phyloP scores from a whole-genome alignment of 2,329 filamentous ascomycete genomes.

The Diaporthe citri region DNA sequence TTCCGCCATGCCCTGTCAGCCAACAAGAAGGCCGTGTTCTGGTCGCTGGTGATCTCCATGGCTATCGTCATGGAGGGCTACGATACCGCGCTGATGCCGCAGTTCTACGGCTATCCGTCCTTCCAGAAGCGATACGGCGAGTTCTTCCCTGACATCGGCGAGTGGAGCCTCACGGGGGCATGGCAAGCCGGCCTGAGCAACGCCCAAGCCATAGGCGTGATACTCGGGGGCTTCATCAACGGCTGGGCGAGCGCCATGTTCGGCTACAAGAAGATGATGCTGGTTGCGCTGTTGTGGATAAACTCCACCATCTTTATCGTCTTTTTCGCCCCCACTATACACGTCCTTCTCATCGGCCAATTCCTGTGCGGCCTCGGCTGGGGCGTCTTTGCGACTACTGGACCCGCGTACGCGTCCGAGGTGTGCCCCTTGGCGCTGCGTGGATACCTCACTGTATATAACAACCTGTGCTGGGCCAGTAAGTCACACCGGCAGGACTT shows the following conservation, averaged over 20 bases:
- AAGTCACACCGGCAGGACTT: not conserved
- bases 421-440: constrained; percentile 48
- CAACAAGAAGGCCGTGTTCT: constrained; percentile 37
- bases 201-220: constrained; percentile 49
- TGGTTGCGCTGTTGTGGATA: constrained; percentile 47
- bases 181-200: constrained; percentile 54
- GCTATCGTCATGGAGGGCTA: constrained; percentile 44
- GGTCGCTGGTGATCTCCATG: constrained; percentile 41
- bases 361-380: constrained; percentile 52
- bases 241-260: constrained; percentile 53
- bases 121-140: constrained; percentile 48
- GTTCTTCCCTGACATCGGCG: constrained; percentile 46
- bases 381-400: constrained; percentile 49
- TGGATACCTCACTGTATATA: constrained; percentile 46
- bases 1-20: not conserved
- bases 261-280: constrained; percentile 52
- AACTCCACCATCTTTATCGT: constrained; percentile 52
- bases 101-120: constrained; percentile 50
- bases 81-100: constrained; percentile 51
- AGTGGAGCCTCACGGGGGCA: constrained; percentile 48
- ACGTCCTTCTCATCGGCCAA: constrained; percentile 49
- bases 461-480: constrained; percentile 34
- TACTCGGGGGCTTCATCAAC: constrained; percentile 56
- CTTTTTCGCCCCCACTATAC: constrained; percentile 51
- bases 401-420: constrained; percentile 54